Percentiles rank a stretch among this genome's conserved stretches.
Evolutionary conservation across 2,329 filamentous ascomycete genomes (phyloP).

Genomic region (Ciborinia camelliae): DNA sequence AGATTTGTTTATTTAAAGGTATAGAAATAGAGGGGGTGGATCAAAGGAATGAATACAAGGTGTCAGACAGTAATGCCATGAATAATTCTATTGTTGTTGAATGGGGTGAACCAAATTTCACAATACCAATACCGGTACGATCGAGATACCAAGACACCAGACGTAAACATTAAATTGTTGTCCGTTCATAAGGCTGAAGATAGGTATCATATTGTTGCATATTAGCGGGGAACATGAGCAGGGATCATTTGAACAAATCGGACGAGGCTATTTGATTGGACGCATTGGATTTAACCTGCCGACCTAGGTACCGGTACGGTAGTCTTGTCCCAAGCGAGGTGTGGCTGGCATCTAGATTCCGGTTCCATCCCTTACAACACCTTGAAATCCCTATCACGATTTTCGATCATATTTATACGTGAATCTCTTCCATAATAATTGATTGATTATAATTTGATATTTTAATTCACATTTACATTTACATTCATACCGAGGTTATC

Average conservation of each 20-base stretch:
- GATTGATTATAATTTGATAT: not conserved
- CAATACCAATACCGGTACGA: not conserved
- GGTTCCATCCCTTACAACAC: not conserved
- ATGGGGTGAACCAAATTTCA: not conserved
- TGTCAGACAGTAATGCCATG: not conserved
- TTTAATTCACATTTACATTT: too few species aligned
- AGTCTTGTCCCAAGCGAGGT: not conserved
- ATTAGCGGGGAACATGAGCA: slow-evolving; percentile 3
- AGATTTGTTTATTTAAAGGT: not conserved
- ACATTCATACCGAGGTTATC: too few species aligned
- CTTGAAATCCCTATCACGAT: not conserved
- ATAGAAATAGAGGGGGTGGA: not conserved
- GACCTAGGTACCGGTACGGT: too few species aligned
- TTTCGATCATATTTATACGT: not conserved
- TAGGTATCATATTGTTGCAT: slow-evolving; percentile 3
- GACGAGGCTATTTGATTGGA: not conserved
- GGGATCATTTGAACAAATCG: not conserved
- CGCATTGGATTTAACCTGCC: too few species aligned
- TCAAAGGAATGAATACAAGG: not conserved
- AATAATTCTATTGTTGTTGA: not conserved
- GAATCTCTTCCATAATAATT: not conserved
- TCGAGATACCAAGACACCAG: too few species aligned
- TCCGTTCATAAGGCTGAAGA: slow-evolving; percentile 10
- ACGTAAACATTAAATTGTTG: not conserved
- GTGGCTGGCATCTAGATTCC: not conserved